Evolutionary conservation across 352 stramenopile species (phyloP).

Genomic region (Globisporangium uncinulatum): DNA sequence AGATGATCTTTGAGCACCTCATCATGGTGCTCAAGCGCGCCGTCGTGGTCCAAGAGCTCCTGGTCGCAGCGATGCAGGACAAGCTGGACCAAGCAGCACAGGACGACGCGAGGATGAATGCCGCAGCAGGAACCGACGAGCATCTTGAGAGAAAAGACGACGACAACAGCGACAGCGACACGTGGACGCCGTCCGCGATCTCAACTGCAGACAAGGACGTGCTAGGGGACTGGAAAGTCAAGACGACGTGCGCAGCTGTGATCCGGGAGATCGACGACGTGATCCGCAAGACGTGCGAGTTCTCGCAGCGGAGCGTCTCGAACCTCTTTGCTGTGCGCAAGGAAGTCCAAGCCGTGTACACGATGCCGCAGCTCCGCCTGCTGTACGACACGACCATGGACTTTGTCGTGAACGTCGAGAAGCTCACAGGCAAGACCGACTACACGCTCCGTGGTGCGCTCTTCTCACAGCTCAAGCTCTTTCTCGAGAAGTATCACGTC

Average conservation of each 20-base stretch:
- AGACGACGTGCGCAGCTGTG: slow-evolving; percentile 61
- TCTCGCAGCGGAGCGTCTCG: slow-evolving; percentile 80
- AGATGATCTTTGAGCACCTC: slow-evolving; percentile 89
- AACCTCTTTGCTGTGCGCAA: slow-evolving; percentile 86
- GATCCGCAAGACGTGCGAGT: slow-evolving; percentile 81
- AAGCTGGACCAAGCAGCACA: slow-evolving; percentile 47
- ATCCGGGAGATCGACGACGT: slow-evolving; percentile 83
- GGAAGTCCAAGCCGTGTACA: slow-evolving; percentile 82
- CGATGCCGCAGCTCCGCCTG: slow-evolving; percentile 90
- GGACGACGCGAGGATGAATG: slow-evolving; percentile 26
- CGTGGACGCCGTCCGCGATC: slow-evolving; percentile 41
- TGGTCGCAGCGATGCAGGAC: slow-evolving; percentile 68
- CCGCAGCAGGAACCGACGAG: slow-evolving; percentile 4
- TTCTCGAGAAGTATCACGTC: slow-evolving; percentile 94
- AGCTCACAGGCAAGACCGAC: slow-evolving; percentile 86
- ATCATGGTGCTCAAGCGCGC: slow-evolving; percentile 75
- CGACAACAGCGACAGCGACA: slow-evolving; percentile 1
- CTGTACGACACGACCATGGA: slow-evolving; percentile 93
- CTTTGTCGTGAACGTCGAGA: slow-evolving; percentile 92
- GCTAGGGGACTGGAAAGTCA: slow-evolving; percentile 73
- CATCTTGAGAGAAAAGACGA: slow-evolving; percentile 9
- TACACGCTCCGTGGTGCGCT: slow-evolving; percentile 91
- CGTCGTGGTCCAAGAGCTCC: slow-evolving; percentile 67
- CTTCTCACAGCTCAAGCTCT: slow-evolving; percentile 92
- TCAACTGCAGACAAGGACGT: slow-evolving; percentile 38